phyloP scores from a whole-genome alignment of 1,284 basidiomycete species.

The Rhodotorula glutinis region DNA sequence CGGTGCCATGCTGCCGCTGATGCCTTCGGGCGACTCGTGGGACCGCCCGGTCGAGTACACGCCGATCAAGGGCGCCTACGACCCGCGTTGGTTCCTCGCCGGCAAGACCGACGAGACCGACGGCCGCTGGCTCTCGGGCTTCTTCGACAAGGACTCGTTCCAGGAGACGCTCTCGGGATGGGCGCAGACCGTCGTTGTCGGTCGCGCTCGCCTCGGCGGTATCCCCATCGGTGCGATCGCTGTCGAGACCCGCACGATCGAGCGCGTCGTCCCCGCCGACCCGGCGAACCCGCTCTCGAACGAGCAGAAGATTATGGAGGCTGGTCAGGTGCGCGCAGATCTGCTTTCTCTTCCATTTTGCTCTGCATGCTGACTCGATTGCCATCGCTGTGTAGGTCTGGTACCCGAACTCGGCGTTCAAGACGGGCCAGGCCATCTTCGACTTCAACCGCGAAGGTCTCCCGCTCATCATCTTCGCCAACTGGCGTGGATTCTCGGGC shows the following conservation, averaged over 20 bases:
- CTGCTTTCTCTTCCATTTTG: not conserved
- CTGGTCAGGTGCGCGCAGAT: constrained; percentile 64
- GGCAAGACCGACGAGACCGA: constrained; percentile 82
- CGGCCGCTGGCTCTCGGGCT: constrained; percentile 73
- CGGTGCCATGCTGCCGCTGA: constrained; percentile 70
- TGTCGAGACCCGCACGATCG: constrained; percentile 95
- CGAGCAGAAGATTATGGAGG: constrained; percentile 97
- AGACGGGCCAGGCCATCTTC: constrained; percentile 98
- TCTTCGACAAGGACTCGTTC: constrained; percentile 97
- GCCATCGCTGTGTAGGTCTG: constrained; percentile 57
- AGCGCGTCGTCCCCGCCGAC: constrained; percentile 94
- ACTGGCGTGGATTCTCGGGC: constrained; percentile 99
- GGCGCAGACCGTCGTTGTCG: constrained; percentile 97
- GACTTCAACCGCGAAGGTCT: constrained; percentile 97
- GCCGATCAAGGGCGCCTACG: constrained; percentile 92
- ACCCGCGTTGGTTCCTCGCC: constrained; percentile 96
- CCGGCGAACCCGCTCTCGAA: constrained; percentile 98
- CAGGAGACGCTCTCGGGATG: constrained; percentile 93
- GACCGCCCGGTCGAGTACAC: constrained; percentile 87
- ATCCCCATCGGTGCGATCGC: constrained; percentile 98
- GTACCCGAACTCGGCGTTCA: constrained; percentile 99
- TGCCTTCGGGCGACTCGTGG: constrained; percentile 72
- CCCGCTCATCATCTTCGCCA: constrained; percentile 97
- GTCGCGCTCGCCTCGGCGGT: constrained; percentile 91
- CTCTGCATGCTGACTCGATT: not conserved